Evolutionary conservation across 1,284 basidiomycete genomes (phyloP).

Genomic region (Rhodotorula sp.): DNA sequence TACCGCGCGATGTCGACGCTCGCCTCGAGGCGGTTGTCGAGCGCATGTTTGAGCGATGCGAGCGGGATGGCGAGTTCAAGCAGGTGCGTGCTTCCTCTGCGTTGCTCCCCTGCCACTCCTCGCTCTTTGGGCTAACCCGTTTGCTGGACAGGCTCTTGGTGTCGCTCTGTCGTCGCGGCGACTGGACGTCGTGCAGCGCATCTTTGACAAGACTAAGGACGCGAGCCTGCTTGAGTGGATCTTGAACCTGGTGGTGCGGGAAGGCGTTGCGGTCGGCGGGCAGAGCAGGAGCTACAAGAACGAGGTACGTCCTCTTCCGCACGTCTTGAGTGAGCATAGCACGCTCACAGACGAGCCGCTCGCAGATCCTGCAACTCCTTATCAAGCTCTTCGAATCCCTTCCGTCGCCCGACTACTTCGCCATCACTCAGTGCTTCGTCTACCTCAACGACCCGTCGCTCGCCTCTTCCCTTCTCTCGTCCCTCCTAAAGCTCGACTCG

Average conservation of each 20-base stretch:
- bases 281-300: conserved; percentile 64
- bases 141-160: conserved; percentile 74
- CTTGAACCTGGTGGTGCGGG: conserved; percentile 61
- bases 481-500: conserved; percentile 57
- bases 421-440: conserved; percentile 82
- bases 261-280: conserved; percentile 31
- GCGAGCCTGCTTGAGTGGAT: conserved; percentile 79
- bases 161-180: conserved; percentile 87
- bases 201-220: conserved; percentile 60
- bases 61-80: conserved; percentile 81
- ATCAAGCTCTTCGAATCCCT: conserved; percentile 77
- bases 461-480: conserved; percentile 68
- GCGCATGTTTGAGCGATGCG: conserved; percentile 77
- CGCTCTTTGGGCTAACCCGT: background rate
- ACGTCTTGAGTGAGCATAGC: too few species aligned
- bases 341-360: background rate
- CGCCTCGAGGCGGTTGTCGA: conserved; percentile 80
- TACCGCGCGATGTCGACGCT: background rate
- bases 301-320: conserved; percentile 57
- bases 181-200: conserved; percentile 74
- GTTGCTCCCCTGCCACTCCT: background rate
- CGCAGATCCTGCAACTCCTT: conserved; percentile 57
- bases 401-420: conserved; percentile 69
- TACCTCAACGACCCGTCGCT: conserved; percentile 76
- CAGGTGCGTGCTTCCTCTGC: conserved; percentile 61